Conservation (phyloP, 2,329 filamentous ascomycete species). For the Cladophialophora carrionii region DNA sequence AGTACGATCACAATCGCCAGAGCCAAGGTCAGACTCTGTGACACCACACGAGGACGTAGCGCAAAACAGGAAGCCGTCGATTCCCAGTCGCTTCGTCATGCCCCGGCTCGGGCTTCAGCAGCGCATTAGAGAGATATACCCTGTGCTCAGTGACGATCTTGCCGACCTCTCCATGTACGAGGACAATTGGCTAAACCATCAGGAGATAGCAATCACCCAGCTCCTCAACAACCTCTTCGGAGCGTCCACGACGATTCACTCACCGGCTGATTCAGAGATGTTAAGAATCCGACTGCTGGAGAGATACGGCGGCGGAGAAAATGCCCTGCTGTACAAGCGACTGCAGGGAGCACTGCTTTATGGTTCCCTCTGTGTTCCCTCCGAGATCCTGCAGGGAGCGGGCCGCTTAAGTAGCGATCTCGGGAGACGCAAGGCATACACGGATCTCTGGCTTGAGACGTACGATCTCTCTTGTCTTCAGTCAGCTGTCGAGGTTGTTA, state of each 20-base stretch:
- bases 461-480: constrained; percentile 59
- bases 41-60: neutral
- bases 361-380: constrained; percentile 61
- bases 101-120: constrained; percentile 30
- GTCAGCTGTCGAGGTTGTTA: constrained; percentile 61
- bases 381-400: constrained; percentile 51
- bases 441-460: constrained; percentile 61
- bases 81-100: constrained; percentile 34
- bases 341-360: constrained; percentile 62
- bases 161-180: constrained; percentile 63
- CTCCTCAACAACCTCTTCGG: constrained; percentile 60
- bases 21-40: neutral
- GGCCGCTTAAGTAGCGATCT: constrained; percentile 59
- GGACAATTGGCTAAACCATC: constrained; percentile 64
- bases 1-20: neutral
- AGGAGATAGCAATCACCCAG: constrained; percentile 64
- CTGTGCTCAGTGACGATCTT: constrained; percentile 59
- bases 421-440: constrained; percentile 60
- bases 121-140: constrained; percentile 49
- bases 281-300: constrained; percentile 56
- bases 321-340: constrained; percentile 58
- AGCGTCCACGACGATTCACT: constrained; percentile 23
- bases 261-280: constrained; percentile 43
- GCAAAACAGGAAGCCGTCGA: constrained; percentile 16
- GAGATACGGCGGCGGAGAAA: constrained; percentile 58